Evolutionary conservation across 495 filamentous ascomycete species (phyloP).

Genomic region (Aspergillus avenaceus): DNA sequence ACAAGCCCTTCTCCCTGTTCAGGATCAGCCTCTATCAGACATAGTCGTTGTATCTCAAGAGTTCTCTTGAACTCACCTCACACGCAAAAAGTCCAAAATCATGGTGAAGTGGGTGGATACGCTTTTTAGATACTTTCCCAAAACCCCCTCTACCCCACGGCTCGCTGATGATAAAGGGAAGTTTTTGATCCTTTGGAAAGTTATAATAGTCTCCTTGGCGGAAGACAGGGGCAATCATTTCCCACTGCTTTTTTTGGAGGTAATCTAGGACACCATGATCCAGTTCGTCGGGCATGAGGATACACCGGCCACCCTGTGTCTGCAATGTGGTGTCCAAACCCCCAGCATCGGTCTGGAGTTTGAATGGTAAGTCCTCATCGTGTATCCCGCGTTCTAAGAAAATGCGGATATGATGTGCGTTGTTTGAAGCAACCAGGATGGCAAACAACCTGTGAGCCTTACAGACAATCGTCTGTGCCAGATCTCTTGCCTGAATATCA

Average conservation of each 20-base stretch:
- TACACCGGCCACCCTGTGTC: neutral
- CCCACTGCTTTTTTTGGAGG: conserved; percentile 3
- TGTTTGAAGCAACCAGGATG: neutral
- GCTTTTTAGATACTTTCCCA: neutral
- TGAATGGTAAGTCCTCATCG: neutral
- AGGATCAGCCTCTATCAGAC: neutral
- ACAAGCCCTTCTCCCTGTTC: neutral
- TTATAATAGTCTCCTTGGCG: neutral
- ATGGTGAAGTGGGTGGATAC: conserved; percentile 8
- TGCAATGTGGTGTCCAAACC: too few relatives aligned
- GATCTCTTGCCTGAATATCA: neutral
- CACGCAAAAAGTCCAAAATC: neutral
- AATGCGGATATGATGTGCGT: neutral
- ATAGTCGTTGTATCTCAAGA: neutral
- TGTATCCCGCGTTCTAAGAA: neutral
- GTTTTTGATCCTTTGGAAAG: neutral
- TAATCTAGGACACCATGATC: neutral
- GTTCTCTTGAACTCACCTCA: neutral
- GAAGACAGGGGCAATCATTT: conserved; percentile 3
- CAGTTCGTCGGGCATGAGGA: neutral
- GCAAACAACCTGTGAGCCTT: neutral
- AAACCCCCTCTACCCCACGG: neutral
- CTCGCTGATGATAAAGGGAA: neutral
- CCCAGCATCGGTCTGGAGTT: neutral
- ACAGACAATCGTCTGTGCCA: neutral